Base-by-base conservation (phyloP, 768 basidiomycete species). In the Xerocomellus chrysenteron region DNA sequence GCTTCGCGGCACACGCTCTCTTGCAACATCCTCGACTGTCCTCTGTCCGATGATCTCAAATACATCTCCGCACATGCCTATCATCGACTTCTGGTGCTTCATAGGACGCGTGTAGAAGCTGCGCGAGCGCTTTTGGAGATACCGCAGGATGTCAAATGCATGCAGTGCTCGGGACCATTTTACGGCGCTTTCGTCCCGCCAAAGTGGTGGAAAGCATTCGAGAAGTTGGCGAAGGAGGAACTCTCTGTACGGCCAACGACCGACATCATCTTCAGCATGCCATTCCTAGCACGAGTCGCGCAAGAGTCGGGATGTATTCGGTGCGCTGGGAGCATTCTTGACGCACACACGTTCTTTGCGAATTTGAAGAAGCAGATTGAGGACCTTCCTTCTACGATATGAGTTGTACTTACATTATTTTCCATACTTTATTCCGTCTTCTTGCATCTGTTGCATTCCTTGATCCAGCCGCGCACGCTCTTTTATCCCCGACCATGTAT, bases 181-280 rank as follows among this genome's bases (percentile, higher is more conserved):
- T 75, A 74, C 69, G 72, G 77, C 2, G 72, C 77, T 48, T 74
- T 81, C 55, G 73, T 74, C 6, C 75, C 77, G 6, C 88, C 89
- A 21, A 80, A 78, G 68, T 90, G 87, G 88, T 90, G 87, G 88
- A 65, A 67, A 21, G 81, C 82, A 57, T 91, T 82, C 62, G 78
- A 81, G 67, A 77, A 66, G 65, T 65, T 74, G 54, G 88, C 86
- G 37, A 79, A 65, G 63, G 78, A 80, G 65, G 88, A 90, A 65
- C 70, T 90, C 54, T 70, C 71, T 26, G 64, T 67, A 46, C 74
- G 84, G 42, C 87, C 87, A 39, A 80, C 81, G 53, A 79, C 84
- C 17, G 80, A 80, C 26, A 74, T 79, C 44, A 78, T 90, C 37
- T 88, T 90, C 65, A 76, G 77, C 36, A 73, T 86, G 68, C 72